These are phyloP conservation scores for Cercospora citrullina DNA, from an alignment of 2,329 filamentous ascomycete genomes.

Conservation along the genomic window DNA sequence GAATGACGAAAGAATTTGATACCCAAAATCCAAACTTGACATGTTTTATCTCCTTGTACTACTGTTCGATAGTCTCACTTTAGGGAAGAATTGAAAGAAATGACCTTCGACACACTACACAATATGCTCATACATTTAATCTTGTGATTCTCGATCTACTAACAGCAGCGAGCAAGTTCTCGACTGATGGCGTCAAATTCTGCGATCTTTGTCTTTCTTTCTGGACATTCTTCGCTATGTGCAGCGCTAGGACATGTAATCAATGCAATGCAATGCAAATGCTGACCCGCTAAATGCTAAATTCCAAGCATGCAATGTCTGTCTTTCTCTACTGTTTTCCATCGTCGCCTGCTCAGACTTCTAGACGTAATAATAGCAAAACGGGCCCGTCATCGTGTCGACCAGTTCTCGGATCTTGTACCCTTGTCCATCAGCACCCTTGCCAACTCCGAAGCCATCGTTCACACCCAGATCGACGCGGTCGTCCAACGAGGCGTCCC, in stretches of 20 bases:
- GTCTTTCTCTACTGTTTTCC: not conserved
- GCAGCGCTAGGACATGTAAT: not conserved
- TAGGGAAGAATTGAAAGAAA: no score
- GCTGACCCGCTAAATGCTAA: not conserved
- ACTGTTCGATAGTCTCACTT: not conserved
- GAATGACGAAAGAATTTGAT: not conserved
- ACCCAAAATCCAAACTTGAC: not conserved
- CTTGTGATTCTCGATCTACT: not conserved
- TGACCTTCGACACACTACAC: no score
- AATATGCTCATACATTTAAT: no score
- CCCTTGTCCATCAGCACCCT: constrained; percentile 7
- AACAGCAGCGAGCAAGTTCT: not conserved
- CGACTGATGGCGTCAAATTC: not conserved
- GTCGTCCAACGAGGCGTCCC: constrained; percentile 26
- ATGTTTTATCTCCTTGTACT: not conserved
- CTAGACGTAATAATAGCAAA: constrained; percentile 26
- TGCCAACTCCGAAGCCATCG: constrained; percentile 14
- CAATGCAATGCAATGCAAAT: not conserved
- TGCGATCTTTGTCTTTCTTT: not conserved
- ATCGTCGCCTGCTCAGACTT: not conserved
- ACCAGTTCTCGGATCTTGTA: constrained; percentile 25
- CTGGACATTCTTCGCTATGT: not conserved
- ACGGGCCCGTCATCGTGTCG: constrained; percentile 23
- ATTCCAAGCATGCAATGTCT: not conserved
- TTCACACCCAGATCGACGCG: constrained; percentile 24